Conservation (phyloP, 352 stramenopile genomes). For the Detonula confervacea region DNA sequence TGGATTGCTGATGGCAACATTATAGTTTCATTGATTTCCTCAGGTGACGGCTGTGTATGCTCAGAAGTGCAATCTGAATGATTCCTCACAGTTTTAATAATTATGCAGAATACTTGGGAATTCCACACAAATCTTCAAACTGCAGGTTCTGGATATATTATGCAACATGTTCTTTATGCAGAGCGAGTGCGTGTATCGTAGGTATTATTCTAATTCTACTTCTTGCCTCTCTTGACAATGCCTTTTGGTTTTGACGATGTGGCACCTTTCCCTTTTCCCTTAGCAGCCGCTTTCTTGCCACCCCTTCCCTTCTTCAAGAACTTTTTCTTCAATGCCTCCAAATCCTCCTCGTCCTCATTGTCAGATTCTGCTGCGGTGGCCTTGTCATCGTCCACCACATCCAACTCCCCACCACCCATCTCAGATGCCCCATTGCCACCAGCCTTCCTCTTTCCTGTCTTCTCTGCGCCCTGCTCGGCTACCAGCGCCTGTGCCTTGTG, state of each 20-base stretch:
- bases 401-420: conserved; percentile 34
- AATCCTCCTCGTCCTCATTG: conserved; percentile 73
- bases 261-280: conserved; percentile 22
- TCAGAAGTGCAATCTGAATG: too few species aligned
- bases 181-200: not conserved
- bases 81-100: too few species aligned
- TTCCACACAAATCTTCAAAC: too few species aligned
- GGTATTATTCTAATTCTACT: conserved; percentile 33
- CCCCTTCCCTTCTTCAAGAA: conserved; percentile 72
- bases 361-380: conserved; percentile 54
- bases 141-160: too few species aligned
- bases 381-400: conserved; percentile 64
- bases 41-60: too few species aligned
- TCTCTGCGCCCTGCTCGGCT: conserved; percentile 81
- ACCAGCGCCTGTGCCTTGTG: conserved; percentile 95
- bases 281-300: conserved; percentile 18
- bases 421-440: conserved; percentile 16
- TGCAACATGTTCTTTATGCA: too few species aligned
- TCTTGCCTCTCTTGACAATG: conserved; percentile 51
- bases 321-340: conserved; percentile 65
- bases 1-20: too few species aligned
- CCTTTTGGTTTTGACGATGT: conserved; percentile 15
- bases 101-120: too few species aligned
- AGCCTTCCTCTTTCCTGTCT: conserved; percentile 61
- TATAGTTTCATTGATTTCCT: too few species aligned